Base-by-base conservation (phyloP, 768 basidiomycete species). In the Grammothele lineata region DNA sequence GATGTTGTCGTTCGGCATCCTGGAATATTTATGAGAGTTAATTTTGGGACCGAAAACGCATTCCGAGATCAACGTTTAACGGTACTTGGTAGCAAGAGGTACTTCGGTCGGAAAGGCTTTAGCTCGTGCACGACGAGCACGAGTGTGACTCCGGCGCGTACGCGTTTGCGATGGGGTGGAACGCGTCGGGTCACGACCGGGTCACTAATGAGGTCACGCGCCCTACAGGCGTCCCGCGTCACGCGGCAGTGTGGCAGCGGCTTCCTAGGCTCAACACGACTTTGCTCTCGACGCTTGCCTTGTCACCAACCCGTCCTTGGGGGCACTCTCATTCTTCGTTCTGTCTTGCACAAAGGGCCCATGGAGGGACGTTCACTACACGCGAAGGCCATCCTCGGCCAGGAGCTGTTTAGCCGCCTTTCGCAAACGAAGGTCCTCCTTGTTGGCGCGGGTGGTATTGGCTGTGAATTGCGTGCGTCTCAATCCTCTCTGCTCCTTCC, bases 391-490 rank as follows among this genome's bases (percentile, higher is more conserved):
- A 85, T 97, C 47, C 75, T 98, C 3, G 93, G 93, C 6, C 67
- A 78, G 33, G 83, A 87, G 54, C 67, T 92, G 14, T 78, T 80
- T 57, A 62, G 68, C 19, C 75, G 76, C 47, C 71, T 91, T 4
- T 70, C 80, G 3, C 65, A 74, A 35, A 84, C 83, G 5, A 83
- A 72, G 48, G 85, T 96, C 21, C 71, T 99, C 52, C 73, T 97
- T 22, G 95, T 99, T 25, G 96, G 96, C 23, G 92, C 92, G 35
- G 94, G 94, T 37, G 95, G 95, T 0, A 98, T 98, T 61, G 96
- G 96, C 7, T 99, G 95, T 59, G 96, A 99, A 70, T 78, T 99
- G 4, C 64, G 93, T 93, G 64, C 57, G 82, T 75, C 8, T 14
- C 17, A 8, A 6, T 8, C 6, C 42, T 30, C 19, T 26, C 12